phyloP scores from a whole-genome alignment of 2,329 filamentous ascomycete species.

The Colletotrichum echinochloae region DNA sequence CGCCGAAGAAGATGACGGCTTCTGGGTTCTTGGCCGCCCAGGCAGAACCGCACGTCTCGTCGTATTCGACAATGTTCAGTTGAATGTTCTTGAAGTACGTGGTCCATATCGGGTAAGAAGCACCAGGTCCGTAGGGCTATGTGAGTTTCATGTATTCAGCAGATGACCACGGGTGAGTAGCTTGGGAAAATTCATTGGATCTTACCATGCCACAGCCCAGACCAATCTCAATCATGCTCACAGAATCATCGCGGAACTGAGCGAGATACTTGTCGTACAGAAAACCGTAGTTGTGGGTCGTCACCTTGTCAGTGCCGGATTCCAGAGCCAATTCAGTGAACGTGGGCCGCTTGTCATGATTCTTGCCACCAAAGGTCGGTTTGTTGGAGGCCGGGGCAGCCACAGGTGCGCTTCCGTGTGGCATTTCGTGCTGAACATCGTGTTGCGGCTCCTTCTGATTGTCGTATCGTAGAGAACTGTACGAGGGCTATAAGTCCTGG shows the following conservation, averaged over 20 bases:
- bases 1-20: background rate
- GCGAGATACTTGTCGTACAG: background rate
- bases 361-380: background rate
- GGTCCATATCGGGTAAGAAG: background rate
- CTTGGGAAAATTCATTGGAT: accelerated
- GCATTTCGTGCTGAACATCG: background rate
- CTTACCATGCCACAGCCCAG: background rate
- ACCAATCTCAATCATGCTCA: background rate
- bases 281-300: background rate
- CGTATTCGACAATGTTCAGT: background rate
- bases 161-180: accelerated
- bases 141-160: background rate
- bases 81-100: background rate
- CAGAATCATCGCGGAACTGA: background rate
- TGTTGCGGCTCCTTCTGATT: background rate
- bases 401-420: background rate
- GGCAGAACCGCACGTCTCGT: background rate
- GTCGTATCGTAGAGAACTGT: background rate
- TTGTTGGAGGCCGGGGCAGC: background rate
- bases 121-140: background rate
- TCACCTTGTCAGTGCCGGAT: background rate
- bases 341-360: background rate
- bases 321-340: background rate
- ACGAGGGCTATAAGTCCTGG: background rate
- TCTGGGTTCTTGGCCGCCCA: background rate